Percentiles rank a stretch among this genome's conserved stretches.
Evolutionary conservation across 2,329 filamentous ascomycete species (phyloP).

Genomic region (Pseudopithomyces maydicus): DNA sequence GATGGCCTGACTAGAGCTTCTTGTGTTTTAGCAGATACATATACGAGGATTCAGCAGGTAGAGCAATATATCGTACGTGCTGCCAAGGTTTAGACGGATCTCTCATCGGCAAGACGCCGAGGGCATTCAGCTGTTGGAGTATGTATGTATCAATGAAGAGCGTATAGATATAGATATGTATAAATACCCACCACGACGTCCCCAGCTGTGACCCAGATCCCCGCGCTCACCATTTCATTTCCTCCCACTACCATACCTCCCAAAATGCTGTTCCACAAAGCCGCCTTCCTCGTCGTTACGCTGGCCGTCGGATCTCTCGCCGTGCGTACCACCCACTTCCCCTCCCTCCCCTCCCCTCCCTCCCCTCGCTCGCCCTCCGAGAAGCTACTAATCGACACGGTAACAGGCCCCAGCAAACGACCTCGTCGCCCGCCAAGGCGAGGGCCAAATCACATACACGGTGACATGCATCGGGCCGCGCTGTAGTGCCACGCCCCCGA

Average conservation of each 20-base stretch:
- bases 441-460: constrained; percentile 25
- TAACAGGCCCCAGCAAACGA: constrained; percentile 24
- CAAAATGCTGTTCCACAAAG: constrained; percentile 25
- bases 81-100: neutral
- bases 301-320: constrained; percentile 23
- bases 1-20: neutral
- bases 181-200: neutral
- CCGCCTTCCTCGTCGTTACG: constrained; percentile 17
- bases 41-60: constrained; percentile 5
- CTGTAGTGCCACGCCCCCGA: constrained; percentile 18
- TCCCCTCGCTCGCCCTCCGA: too few species aligned
- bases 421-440: constrained; percentile 26
- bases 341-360: too few species aligned
- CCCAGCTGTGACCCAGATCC: too few species aligned
- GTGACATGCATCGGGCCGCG: constrained; percentile 32
- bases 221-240: neutral
- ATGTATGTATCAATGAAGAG: neutral
- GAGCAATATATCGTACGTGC: constrained; percentile 8
- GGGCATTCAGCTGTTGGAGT: neutral
- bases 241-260: neutral
- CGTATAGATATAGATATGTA: neutral
- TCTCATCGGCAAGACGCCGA: neutral
- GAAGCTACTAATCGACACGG: neutral
- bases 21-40: constrained; percentile 2
- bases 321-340: constrained; percentile 24